Conservation (phyloP, 202 grass and related monocot genomes). For the Setaria italica region DNA sequence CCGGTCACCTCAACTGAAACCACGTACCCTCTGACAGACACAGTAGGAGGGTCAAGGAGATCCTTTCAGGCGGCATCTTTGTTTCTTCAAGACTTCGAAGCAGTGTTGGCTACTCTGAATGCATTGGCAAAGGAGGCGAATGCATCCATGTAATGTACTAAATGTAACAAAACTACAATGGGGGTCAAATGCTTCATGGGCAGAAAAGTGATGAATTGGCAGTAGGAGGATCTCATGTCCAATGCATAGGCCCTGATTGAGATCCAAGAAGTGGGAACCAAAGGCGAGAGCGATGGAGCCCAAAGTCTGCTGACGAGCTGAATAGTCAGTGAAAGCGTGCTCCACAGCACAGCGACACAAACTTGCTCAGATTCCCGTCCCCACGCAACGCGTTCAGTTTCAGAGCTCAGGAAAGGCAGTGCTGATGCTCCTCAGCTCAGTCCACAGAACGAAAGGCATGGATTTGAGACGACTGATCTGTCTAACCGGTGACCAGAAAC, state of each 20-base stretch:
- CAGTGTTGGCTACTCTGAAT: background rate
- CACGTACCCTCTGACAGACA: background rate
- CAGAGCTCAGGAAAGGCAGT: background rate
- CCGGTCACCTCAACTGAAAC: background rate
- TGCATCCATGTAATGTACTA: background rate
- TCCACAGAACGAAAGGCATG: background rate
- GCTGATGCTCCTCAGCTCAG: background rate
- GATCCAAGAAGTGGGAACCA: slow-evolving; percentile 11
- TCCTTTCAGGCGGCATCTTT: background rate
- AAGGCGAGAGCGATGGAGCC: slow-evolving; percentile 16
- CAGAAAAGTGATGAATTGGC: background rate
- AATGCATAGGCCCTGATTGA: background rate
- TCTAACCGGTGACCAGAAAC: slow-evolving; percentile 1
- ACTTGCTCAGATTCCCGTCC: background rate
- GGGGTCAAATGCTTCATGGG: too few species aligned
- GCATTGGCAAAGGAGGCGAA: too few species aligned
- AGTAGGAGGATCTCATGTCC: background rate
- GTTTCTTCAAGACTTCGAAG: background rate
- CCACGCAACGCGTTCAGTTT: background rate
- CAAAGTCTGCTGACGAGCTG: background rate
- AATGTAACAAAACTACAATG: too few species aligned
- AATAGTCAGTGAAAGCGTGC: slow-evolving; percentile 18
- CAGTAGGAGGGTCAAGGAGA: background rate
- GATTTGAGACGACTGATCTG: background rate
- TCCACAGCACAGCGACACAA: background rate